Evolutionary conservation across 1,139 yeast species (phyloP).

Genomic region (Suhomyces bribrorum): DNA sequence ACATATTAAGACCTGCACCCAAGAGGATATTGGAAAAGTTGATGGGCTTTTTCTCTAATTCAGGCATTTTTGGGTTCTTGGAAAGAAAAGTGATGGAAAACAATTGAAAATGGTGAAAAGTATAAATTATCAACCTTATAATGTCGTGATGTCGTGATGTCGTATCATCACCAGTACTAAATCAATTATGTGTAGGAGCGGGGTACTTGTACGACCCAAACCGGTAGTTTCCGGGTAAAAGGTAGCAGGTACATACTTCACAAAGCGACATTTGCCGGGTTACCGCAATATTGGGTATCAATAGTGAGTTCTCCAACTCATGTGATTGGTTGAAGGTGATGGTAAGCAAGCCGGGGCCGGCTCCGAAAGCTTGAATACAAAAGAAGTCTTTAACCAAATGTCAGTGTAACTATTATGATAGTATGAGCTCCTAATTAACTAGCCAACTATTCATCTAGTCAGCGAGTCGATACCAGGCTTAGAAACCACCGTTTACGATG

Average conservation of each 20-base stretch:
- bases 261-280: no score
- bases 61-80: slow-evolving; percentile 12
- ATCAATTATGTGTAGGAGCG: background rate
- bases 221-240: background rate
- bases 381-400: background rate
- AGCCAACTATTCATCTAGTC: no score
- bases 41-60: slow-evolving; percentile 77
- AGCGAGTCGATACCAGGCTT: no score
- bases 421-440: no score
- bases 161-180: no score
- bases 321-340: background rate
- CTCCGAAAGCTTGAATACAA: background rate
- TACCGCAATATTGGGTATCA: no score
- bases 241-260: no score
- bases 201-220: background rate
- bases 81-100: background rate
- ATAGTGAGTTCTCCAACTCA: no score
- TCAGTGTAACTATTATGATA: no score
- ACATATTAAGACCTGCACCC: slow-evolving; percentile 91
- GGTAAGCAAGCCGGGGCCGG: background rate
- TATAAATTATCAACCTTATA: background rate
- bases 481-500: no score
- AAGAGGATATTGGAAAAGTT: slow-evolving; percentile 85
- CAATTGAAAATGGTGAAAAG: background rate
- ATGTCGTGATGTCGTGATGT: slow-evolving; percentile 5